Evolutionary conservation across 176 grass and related monocot genomes (phyloP), one percentile per base, ranked within the genome.

Genomic region (Raddia guianensis): DNA sequence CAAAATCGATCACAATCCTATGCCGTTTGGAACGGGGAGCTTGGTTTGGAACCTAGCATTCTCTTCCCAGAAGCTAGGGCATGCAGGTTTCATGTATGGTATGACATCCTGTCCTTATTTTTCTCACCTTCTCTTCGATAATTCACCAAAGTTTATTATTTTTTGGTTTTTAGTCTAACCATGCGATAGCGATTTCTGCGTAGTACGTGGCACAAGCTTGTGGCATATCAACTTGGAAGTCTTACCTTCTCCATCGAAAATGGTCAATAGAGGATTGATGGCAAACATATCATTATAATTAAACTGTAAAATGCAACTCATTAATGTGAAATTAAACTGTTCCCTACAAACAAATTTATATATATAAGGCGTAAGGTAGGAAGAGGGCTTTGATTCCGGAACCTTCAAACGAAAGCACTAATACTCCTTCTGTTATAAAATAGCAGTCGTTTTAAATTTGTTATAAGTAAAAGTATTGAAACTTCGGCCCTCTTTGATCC

Each of bases 11-110:
- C 1, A 48, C 79, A n/a, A 68, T 53, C 4, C 43, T 49, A 60
- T 44, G 47, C 66, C 66, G 34, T 77, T 70, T 70, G 82, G 82
- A 70, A 63, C 32, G 55, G 54, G 55, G 32, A 70, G 32, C 18
- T 35, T 32, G 1, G 3, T 50, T 77, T 44, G 54, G 64, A 52
- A 5, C 9, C 53, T 44, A 42, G 12, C 53, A 12, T 16, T 35
- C 11, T 16, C 42, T 20, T 19, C 55, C n/a, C 19, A 15, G 16
- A 32, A 48, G 47, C 7, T 27, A n/a, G 37, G 50, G 68, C 52
- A 20, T 2, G 3, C 37, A 57, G 12, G 35, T 46, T 5, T 46
- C 9, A n/a, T 21, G 20, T 3, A 21, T 12, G n/a, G 20, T 3
- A 21, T 12, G n/a, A 21, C 11, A 40, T 40, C 9, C 8, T 70